These are phyloP conservation scores for Phyllachora maydis DNA, from an alignment of 2,329 filamentous ascomycete genomes.

Conservation along the genomic window DNA sequence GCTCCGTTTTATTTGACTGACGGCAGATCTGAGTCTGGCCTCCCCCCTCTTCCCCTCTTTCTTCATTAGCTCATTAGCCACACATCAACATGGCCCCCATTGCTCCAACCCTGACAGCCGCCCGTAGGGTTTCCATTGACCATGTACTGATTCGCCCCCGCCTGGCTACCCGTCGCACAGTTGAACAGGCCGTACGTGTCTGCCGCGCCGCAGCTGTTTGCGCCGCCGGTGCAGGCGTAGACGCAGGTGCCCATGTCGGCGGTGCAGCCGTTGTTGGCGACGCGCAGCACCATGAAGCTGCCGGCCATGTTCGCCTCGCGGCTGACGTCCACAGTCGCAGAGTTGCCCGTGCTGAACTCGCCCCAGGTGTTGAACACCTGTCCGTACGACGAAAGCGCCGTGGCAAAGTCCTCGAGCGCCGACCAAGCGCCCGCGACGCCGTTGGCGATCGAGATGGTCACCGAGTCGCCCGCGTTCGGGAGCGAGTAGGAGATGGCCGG, in stretches of 20 bases:
- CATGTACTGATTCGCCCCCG: neutral
- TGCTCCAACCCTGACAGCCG: constrained; percentile 1
- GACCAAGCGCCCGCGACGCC: constrained; percentile 16
- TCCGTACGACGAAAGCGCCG: constrained; percentile 11
- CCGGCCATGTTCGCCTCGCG: constrained; percentile 20
- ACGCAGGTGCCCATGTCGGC: neutral
- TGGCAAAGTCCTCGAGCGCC: constrained; percentile 9
- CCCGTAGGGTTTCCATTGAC: neutral
- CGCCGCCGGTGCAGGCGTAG: neutral
- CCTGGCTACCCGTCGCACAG: neutral
- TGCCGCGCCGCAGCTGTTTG: neutral
- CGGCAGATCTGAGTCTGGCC: too few species aligned
- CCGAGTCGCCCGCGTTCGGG: constrained; percentile 10
- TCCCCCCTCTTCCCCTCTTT: too few species aligned
- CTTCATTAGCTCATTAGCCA: neutral
- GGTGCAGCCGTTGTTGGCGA: constrained; percentile 6
- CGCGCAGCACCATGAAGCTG: constrained; percentile 10
- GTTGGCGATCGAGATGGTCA: constrained; percentile 14
- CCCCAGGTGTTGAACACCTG: constrained; percentile 19
- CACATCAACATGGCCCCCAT: neutral
- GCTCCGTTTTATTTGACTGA: too few species aligned
- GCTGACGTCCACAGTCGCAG: constrained; percentile 17
- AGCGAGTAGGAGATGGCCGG: constrained; percentile 15
- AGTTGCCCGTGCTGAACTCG: constrained; percentile 16
- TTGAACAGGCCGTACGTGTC: neutral